A percentile compares a stretch with the other conserved stretches of the same genome.
Evolutionary conservation across 2,329 filamentous ascomycete species (phyloP).

Genomic region (Cadophora malorum): DNA sequence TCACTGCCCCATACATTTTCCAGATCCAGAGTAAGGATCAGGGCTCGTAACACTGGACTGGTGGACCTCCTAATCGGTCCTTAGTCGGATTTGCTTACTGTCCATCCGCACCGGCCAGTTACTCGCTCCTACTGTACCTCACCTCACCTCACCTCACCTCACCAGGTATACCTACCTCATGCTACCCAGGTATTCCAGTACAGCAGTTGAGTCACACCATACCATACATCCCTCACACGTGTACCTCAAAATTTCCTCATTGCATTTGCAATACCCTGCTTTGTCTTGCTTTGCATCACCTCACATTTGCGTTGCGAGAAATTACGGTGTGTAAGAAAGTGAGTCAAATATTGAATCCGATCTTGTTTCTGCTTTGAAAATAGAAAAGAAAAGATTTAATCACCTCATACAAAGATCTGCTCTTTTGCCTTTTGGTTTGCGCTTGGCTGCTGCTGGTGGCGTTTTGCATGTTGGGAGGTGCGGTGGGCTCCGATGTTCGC

Average conservation of each 20-base stretch:
- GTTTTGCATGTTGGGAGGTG: background rate
- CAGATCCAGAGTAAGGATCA: background rate
- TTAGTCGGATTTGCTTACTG: constrained; percentile 3
- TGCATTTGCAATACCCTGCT: constrained; percentile 18
- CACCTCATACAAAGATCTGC: constrained; percentile 25
- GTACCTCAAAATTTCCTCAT: constrained; percentile 35
- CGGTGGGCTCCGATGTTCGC: constrained; percentile 12
- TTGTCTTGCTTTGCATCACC: background rate
- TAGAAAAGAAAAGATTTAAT: constrained; percentile 6
- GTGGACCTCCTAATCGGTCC: constrained; percentile 17
- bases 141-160: background rate
- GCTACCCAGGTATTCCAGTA: too few species aligned
- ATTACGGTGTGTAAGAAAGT: constrained; percentile 10
- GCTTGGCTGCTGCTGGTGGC: constrained; percentile 16
- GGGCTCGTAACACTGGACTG: background rate
- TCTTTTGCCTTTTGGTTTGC: background rate
- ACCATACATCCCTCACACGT: constrained; percentile 36
- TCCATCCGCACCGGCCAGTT: background rate
- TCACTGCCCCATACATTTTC: background rate
- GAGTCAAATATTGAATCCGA: constrained; percentile 15
- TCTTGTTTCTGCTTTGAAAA: background rate
- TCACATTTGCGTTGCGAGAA: background rate
- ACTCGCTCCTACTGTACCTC: background rate
- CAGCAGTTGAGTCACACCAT: background rate
- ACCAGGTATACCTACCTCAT: background rate